Evolutionary conservation across 2,329 filamentous ascomycete species (phyloP).

Genomic region (Alternaria sp.): DNA sequence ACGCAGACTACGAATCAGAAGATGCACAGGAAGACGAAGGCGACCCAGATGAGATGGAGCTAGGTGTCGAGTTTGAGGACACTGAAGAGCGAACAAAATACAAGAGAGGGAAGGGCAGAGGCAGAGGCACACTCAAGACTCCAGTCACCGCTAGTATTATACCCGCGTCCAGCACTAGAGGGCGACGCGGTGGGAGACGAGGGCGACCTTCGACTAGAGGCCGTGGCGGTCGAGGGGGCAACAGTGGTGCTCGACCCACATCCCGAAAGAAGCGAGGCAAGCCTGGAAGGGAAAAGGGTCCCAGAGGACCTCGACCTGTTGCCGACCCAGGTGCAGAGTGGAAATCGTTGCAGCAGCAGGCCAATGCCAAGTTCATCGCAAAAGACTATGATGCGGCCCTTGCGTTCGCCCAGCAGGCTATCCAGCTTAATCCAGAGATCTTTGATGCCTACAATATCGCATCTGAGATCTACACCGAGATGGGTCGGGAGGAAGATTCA

Average conservation of each 20-base stretch:
- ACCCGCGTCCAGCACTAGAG: constrained; percentile 23
- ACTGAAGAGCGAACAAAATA: constrained; percentile 32
- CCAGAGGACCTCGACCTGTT: constrained; percentile 61
- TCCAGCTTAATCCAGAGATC: constrained; percentile 66
- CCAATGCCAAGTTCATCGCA: constrained; percentile 72
- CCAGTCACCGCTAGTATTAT: constrained; percentile 2
- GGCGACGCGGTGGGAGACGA: constrained; percentile 32
- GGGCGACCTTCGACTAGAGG: constrained; percentile 40
- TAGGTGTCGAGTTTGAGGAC: constrained; percentile 42
- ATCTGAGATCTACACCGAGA: constrained; percentile 65
- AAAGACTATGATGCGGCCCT: constrained; percentile 64
- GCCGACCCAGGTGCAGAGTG: constrained; percentile 76
- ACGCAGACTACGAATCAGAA: constrained; percentile 49
- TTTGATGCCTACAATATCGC: constrained; percentile 68
- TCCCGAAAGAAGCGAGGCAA: constrained; percentile 36
- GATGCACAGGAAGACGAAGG: constrained; percentile 45
- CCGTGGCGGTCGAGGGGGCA: constrained; percentile 40
- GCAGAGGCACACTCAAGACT: constrained; percentile 11
- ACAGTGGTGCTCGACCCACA: constrained; percentile 26
- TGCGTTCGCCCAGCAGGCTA: constrained; percentile 45
- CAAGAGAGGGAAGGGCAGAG: constrained; percentile 26
- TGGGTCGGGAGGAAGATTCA: constrained; percentile 65
- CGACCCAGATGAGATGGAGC: constrained; percentile 45
- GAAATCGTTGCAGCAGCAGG: constrained; percentile 70
- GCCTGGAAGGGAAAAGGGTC: constrained; percentile 43